These are phyloP conservation scores for Tuber melanosporum DNA, from an alignment of 495 filamentous ascomycete genomes.

Conservation along the genomic window DNA sequence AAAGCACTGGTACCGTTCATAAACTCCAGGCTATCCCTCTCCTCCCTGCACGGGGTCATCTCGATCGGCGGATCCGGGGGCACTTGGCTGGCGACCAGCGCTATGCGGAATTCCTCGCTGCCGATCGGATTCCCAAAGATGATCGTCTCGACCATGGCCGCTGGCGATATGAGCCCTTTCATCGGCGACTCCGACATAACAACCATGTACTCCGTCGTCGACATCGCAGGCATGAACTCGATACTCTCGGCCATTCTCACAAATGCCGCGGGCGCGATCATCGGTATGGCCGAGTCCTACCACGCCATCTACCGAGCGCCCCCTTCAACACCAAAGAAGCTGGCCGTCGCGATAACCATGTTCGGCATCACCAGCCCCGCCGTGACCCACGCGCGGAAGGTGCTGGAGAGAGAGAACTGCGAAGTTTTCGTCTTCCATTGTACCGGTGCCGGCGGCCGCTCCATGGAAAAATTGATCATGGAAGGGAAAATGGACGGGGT, in stretches of 20 bases:
- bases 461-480: slow-evolving; percentile 58
- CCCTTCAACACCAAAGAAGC: slow-evolving; percentile 38
- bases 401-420: slow-evolving; percentile 45
- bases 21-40: slow-evolving; percentile 30
- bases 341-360: slow-evolving; percentile 59
- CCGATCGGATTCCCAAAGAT: slow-evolving; percentile 63
- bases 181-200: slow-evolving; percentile 62
- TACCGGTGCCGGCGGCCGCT: slow-evolving; percentile 59
- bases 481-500: slow-evolving; percentile 56
- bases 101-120: slow-evolving; percentile 52
- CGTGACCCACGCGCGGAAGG: slow-evolving; percentile 48
- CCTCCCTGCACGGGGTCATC: slow-evolving; percentile 51
- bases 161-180: slow-evolving; percentile 53
- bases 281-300: slow-evolving; percentile 52
- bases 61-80: slow-evolving; percentile 55
- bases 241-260: slow-evolving; percentile 52
- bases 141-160: slow-evolving; percentile 62
- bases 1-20: too few relatives aligned
- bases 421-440: slow-evolving; percentile 65
- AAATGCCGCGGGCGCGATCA: slow-evolving; percentile 57
- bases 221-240: slow-evolving; percentile 59
- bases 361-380: slow-evolving; percentile 66
- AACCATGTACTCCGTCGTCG: slow-evolving; percentile 64
- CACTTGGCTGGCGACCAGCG: slow-evolving; percentile 51
- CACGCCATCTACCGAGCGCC: slow-evolving; percentile 13